phyloP scores from a whole-genome alignment of 108 stramenopile genomes.

The Schizochytrium sp. region DNA sequence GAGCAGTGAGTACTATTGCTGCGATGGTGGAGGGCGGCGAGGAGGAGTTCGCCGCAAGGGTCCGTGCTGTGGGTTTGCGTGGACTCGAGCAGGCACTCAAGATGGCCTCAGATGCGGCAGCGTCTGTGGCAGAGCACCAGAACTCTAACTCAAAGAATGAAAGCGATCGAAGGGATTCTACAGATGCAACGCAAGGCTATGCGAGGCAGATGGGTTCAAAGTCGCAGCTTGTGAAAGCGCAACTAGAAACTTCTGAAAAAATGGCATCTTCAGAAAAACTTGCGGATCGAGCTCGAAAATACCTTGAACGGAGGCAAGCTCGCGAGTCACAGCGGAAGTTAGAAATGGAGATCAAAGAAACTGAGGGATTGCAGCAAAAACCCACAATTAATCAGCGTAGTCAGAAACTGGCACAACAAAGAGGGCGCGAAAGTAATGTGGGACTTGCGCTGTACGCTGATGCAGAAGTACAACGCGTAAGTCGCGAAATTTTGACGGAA shows the following conservation, averaged over 20 bases:
- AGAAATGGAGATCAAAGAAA: slow-evolving; percentile 14
- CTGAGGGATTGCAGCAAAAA: slow-evolving; percentile 1
- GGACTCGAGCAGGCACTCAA: background rate
- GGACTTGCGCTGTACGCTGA: slow-evolving; percentile 42
- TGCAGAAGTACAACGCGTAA: slow-evolving; percentile 14
- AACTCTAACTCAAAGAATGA: no score
- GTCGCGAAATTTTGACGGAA: background rate
- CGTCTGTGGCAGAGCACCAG: no score
- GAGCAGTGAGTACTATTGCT: no score
- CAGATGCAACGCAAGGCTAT: background rate
- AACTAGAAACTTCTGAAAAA: no score
- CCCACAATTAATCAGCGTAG: slow-evolving; percentile 43
- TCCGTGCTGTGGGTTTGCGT: slow-evolving; percentile 13
- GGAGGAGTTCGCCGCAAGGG: background rate
- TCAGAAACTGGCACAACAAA: background rate
- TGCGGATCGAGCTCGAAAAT: slow-evolving; percentile 40
- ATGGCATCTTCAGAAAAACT: background rate
- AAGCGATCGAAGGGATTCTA: background rate
- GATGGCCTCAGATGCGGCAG: background rate
- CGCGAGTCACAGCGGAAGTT: slow-evolving; percentile 20
- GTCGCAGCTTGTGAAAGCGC: no score
- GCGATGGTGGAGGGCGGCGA: background rate
- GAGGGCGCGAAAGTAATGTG: background rate
- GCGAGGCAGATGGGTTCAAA: background rate
- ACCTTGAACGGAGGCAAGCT: slow-evolving; percentile 47